phyloP scores from a whole-genome alignment of 306 rosid species.

The Cucurbita moschata region DNA sequence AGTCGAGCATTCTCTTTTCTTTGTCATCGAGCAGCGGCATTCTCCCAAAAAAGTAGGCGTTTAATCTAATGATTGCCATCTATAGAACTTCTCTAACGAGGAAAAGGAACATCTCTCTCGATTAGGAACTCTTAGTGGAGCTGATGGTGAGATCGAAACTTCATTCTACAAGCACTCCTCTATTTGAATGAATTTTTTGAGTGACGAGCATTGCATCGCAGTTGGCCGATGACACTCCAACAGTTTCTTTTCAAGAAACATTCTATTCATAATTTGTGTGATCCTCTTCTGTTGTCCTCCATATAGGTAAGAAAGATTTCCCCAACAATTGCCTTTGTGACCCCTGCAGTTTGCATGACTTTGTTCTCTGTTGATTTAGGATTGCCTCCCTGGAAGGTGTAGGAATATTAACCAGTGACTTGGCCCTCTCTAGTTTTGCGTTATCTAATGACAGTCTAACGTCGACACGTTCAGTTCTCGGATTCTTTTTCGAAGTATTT shows the following conservation, averaged over 20 bases:
- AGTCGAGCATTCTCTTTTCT: too few species aligned
- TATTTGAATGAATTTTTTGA: not conserved
- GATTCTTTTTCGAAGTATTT: not conserved
- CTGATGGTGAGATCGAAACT: too few species aligned
- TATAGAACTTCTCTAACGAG: too few species aligned
- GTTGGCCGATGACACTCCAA: constrained; percentile 27
- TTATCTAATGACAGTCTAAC: constrained; percentile 48
- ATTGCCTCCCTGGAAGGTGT: constrained; percentile 92
- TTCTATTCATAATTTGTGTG: not conserved
- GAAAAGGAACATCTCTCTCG: too few species aligned
- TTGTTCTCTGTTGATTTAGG: constrained; percentile 89
- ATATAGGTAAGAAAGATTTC: constrained; percentile 86
- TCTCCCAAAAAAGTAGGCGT: too few species aligned
- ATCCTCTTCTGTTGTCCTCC: not conserved
- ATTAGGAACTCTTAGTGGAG: too few species aligned
- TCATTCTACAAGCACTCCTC: too few species aligned
- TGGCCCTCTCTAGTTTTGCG: constrained; percentile 97
- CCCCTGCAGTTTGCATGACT: constrained; percentile 98
- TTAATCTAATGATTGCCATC: too few species aligned
- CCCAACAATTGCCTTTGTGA: constrained; percentile 89
- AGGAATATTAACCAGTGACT: constrained; percentile 67
- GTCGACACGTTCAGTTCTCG: not conserved
- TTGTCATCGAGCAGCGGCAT: too few species aligned
- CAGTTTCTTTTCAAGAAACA: not conserved
- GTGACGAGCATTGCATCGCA: constrained; percentile 64